phyloP scores from a whole-genome alignment of 148 eudicot genomes.

The Rhododendron kiyosumense region DNA sequence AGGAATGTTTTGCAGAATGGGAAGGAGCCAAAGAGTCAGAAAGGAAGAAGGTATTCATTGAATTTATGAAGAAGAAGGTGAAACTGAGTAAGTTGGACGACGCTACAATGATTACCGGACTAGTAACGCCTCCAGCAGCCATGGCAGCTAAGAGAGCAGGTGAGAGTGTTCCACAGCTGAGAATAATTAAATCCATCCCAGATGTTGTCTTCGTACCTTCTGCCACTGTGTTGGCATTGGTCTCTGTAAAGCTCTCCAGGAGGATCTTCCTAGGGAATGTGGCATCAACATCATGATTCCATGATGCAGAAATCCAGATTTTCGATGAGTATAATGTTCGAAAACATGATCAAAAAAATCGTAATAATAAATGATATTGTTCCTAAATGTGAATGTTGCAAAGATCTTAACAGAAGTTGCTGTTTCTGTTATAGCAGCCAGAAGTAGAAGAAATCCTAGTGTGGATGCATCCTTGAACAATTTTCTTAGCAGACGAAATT shows the following conservation, averaged over 20 bases:
- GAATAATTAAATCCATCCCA: constrained; percentile 62
- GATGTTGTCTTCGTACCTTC: constrained; percentile 85
- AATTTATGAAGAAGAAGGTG: constrained; percentile 51
- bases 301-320: not conserved
- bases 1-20: constrained; percentile 50
- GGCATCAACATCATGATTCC: constrained; percentile 25
- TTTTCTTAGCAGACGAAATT: not conserved
- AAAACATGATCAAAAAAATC: not conserved
- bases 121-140: constrained; percentile 90
- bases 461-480: not conserved
- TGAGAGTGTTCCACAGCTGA: constrained; percentile 66
- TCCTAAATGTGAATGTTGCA: not conserved
- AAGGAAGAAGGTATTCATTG: constrained; percentile 43
- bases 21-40: constrained; percentile 20
- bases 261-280: constrained; percentile 36
- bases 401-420: not conserved
- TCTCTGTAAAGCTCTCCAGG: constrained; percentile 66
- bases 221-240: constrained; percentile 68
- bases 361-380: not conserved
- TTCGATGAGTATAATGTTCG: not conserved
- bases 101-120: constrained; percentile 57
- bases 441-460: not conserved
- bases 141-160: constrained; percentile 91
- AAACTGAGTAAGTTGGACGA: constrained; percentile 52
- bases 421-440: not conserved